These are phyloP conservation scores for Margaritispora aquatica DNA, from an alignment of 495 filamentous ascomycete genomes.

Conservation along the genomic window DNA sequence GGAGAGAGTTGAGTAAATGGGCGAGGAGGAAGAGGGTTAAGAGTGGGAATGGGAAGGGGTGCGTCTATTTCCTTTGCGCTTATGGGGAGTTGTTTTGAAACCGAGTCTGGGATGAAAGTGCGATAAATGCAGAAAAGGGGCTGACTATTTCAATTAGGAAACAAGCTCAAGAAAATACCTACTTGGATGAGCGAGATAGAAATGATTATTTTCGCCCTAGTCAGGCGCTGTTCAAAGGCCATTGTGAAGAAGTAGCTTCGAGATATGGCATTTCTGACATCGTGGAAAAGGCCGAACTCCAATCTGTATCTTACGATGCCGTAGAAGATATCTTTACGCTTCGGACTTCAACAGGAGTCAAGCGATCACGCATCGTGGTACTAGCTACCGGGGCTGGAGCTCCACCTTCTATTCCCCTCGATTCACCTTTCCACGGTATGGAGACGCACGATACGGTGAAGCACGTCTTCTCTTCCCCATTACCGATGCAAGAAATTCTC, in stretches of 20 bases:
- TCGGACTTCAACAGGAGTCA: conserved; percentile 35
- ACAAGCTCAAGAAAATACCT: conserved; percentile 1
- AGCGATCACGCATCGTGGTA: conserved; percentile 45
- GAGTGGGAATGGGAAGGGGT: background rate
- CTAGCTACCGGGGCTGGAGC: conserved; percentile 51
- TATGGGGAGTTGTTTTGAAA: too few relatives aligned
- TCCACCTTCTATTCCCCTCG: conserved; percentile 42
- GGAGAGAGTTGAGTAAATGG: conserved; percentile 59
- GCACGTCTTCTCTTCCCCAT: background rate
- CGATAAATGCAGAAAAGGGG: too few relatives aligned
- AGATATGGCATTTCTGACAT: conserved; percentile 45
- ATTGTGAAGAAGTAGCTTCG: conserved; percentile 44
- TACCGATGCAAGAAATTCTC: background rate
- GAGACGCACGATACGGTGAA: conserved; percentile 4
- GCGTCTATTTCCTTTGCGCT: background rate
- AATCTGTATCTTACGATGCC: conserved; percentile 44
- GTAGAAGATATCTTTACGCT: conserved; percentile 46
- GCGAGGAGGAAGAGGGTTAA: conserved; percentile 48
- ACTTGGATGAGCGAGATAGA: conserved; percentile 58
- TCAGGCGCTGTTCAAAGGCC: conserved; percentile 47
- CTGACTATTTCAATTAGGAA: too few relatives aligned
- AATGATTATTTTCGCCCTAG: conserved; percentile 61
- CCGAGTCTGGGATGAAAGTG: too few relatives aligned
- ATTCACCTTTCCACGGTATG: conserved; percentile 16
- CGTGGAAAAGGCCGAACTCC: conserved; percentile 42